These are phyloP conservation scores for Fusarium abutilonis DNA, from an alignment of 2,329 filamentous ascomycete species.

Conservation along the genomic window DNA sequence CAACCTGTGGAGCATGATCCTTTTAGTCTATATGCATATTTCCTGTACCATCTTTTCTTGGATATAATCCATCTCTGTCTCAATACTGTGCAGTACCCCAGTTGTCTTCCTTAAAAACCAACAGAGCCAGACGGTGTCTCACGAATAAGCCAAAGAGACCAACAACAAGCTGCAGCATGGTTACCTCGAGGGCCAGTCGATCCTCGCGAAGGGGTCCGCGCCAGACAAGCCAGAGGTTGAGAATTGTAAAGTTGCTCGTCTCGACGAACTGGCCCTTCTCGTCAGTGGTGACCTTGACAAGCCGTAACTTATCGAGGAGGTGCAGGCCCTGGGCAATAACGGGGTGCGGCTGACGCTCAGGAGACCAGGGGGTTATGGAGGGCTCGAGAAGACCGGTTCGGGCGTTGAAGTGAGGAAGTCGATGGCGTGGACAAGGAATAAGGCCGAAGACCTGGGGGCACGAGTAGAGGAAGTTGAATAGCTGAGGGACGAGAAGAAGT, in stretches of 20 bases:
- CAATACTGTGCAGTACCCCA: conserved; percentile 55
- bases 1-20: conserved; percentile 4
- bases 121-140: conserved; percentile 83
- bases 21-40: neutral
- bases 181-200: conserved; percentile 79
- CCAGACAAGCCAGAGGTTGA: conserved; percentile 98
- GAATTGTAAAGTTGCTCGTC: conserved; percentile 88
- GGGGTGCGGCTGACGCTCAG: conserved; percentile 72
- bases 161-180: conserved; percentile 77
- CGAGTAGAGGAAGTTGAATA: conserved; percentile 97
- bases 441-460: conserved; percentile 89
- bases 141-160: conserved; percentile 87
- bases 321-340: conserved; percentile 71
- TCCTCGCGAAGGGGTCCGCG: conserved; percentile 91
- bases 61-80: neutral
- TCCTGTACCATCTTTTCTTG: neutral
- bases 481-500: conserved; percentile 89
- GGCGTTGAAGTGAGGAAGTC: conserved; percentile 88
- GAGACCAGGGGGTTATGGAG: conserved; percentile 79
- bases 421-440: conserved; percentile 91
- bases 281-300: conserved; percentile 75
- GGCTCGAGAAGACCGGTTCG: conserved; percentile 86
- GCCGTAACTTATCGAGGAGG: conserved; percentile 71
- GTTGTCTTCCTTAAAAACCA: conserved; percentile 94
- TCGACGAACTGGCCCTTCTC: conserved; percentile 76